Evolutionary conservation across 768 basidiomycete species (phyloP), one percentile per base, ranked within the genome.

Genomic region (Mycena latifolia): DNA sequence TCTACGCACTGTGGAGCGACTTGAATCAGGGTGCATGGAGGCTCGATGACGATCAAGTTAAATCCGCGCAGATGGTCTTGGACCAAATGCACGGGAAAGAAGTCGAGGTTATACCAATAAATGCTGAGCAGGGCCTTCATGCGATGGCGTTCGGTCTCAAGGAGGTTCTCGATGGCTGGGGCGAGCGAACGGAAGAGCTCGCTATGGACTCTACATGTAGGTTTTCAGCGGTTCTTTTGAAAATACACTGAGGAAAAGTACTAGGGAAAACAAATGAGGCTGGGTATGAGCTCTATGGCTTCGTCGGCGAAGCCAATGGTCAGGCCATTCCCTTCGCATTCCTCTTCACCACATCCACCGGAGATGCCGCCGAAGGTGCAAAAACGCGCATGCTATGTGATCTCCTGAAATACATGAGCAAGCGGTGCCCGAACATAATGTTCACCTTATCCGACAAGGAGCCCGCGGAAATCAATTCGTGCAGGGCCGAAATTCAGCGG

Each of bases 381-480:
- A 59, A 59, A 22, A 12, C 5, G 2, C 47, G 57, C 2, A 59
- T 59, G 57, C 57, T 59, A 5, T 12, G 5, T 0, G 4, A 50
- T 20, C 25, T 59, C 4, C 47, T 50, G 15, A 11, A 20, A 0
- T 12, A 28, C 20, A 43, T 43, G 5, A n/a, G 20, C 41, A 2
- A 5, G n/a, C 18, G 10, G 7, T 43, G 41, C 41, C 57, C 57
- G 0, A 62, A 74, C 2, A 72, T 75, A 7, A 67, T 59, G 45
- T 74, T 75, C 63, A 73, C 70, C 0, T 61, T 72, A 3, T 71
- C 74, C 0, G 77, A 80, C 64, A 79, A 79, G 57, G 74, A 78
- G 24, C 39, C 46, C 33, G 45, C 75, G 0, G 78, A 79, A 51
- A 78, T 79, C 52, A 70, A 71, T 56, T 74, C 74, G 5, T 63